phyloP scores from a whole-genome alignment of 306 rosid species.

The Lathyrus aphaca region DNA sequence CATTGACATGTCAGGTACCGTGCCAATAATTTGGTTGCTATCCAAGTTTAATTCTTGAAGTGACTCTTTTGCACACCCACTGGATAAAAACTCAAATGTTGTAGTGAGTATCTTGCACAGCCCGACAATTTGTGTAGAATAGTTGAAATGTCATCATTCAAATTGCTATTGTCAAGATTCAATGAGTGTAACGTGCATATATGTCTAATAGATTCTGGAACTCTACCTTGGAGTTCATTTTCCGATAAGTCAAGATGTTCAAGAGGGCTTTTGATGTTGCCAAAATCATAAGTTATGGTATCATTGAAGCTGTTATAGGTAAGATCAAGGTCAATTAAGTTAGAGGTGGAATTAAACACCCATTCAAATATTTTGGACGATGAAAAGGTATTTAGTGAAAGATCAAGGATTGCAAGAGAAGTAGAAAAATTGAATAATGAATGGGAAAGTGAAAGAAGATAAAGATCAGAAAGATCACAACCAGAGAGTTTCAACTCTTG shows the following conservation, averaged over 20 bases:
- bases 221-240: background rate
- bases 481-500: background rate
- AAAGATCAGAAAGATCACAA: constrained; percentile 33
- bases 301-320: background rate
- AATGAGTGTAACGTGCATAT: constrained; percentile 21
- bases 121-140: constrained; percentile 30
- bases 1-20: background rate
- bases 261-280: background rate
- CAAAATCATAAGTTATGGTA: constrained; percentile 26
- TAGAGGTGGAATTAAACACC: constrained; percentile 24
- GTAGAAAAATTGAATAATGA: constrained; percentile 22
- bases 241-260: background rate
- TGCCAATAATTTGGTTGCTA: constrained; percentile 1
- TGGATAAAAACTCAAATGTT: background rate
- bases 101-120: constrained; percentile 8
- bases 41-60: background rate
- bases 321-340: constrained; percentile 35
- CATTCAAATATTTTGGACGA: constrained; percentile 33
- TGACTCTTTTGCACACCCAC: constrained; percentile 26
- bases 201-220: background rate
- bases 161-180: rapidly evolving
- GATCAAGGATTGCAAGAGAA: constrained; percentile 28
- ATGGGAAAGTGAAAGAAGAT: background rate
- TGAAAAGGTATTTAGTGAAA: background rate
- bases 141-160: background rate